A percentile compares a stretch with the other conserved stretches of the same genome.
Evolutionary conservation across 2,329 filamentous ascomycete species (phyloP).

Genomic region (Clonostachys byssicola): DNA sequence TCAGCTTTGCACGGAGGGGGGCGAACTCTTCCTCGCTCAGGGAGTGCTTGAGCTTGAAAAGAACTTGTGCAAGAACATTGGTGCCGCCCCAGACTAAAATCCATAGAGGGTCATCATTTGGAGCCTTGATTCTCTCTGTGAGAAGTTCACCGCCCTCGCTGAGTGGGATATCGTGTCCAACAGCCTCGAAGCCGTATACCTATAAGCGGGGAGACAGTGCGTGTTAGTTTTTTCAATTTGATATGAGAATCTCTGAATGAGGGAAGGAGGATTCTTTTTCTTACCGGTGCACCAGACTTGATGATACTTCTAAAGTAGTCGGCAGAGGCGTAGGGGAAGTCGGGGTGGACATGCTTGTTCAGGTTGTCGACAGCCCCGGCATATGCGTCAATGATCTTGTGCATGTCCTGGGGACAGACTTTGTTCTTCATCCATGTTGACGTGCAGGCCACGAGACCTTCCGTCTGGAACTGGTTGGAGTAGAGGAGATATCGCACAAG

Average conservation of each 20-base stretch:
- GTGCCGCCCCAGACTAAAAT: conserved; percentile 49
- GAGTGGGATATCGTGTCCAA: conserved; percentile 8
- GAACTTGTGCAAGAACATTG: conserved; percentile 45
- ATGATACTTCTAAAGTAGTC: neutral
- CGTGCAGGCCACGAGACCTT: conserved; percentile 33
- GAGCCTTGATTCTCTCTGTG: conserved; percentile 15
- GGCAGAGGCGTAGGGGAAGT: neutral
- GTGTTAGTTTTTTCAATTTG: too few species aligned
- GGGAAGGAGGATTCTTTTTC: too few species aligned
- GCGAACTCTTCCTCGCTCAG: conserved; percentile 21
- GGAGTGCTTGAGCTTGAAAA: conserved; percentile 20
- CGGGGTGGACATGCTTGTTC: neutral
- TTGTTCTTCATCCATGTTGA: conserved; percentile 34
- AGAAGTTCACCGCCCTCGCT: conserved; percentile 37
- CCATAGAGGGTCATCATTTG: conserved; percentile 36
- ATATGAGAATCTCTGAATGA: too few species aligned
- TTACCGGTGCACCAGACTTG: neutral
- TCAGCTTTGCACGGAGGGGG: conserved; percentile 31
- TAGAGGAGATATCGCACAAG: conserved; percentile 34
- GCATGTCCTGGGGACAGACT: conserved; percentile 8
- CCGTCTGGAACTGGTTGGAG: conserved; percentile 33
- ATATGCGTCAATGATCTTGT: conserved; percentile 1
- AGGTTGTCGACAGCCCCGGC: neutral
- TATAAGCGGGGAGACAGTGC: neutral
- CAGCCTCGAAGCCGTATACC: neutral